Base-by-base conservation (phyloP, 306 rosid species). In the Vicia villosa region DNA sequence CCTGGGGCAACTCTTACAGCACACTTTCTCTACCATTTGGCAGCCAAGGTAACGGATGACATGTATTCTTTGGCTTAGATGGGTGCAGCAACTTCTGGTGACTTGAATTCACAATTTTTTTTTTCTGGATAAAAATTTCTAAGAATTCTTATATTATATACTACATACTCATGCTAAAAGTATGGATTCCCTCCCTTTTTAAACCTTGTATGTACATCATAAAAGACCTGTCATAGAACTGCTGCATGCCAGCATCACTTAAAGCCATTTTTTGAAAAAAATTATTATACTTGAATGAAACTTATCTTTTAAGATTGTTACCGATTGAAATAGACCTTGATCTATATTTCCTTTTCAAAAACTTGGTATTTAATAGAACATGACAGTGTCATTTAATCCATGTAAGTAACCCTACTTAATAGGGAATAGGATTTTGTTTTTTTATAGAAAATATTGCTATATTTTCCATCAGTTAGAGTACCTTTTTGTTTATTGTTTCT, bases 1-100 rank as follows among this genome's bases (percentile, higher is more conserved):
- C 86, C 96, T 8, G 98, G 96, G 65, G 90, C 85, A 71, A 85
- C 87, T 64, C 96, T 93, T 69, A 90, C 96, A 3, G 98, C 96
- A 66, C 89, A 90, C 80, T 86, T 90, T 75, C 89, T 93, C 62
- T 90, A 93, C 85, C 96, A 93, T 79, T 83, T 93, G 72, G 93
- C 96, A 10, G 84, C 89, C 55, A 88, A 93, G 98, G 98, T 93
- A 79, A 82, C 57, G 37, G 72, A 22, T 54, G 28, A 79, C 58
- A 8, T 70, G 47, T 74, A 63, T 45, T 74, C 54, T 62, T 43
- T 74, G 45, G 57, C 72, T 61, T 57, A 71, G 73, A 74, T 62
- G 40, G 42, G 45, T 41, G 21, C 76, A 43, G n/a, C 74, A 43
- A 17, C 37, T 26, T 73, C 32, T 32, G 56, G 36, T 30, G 24